A percentile compares a stretch with the other conserved stretches of the same genome.
Evolutionary conservation across 2,329 filamentous ascomycete species (phyloP).

Genomic region (Cladophialophora bantiana): DNA sequence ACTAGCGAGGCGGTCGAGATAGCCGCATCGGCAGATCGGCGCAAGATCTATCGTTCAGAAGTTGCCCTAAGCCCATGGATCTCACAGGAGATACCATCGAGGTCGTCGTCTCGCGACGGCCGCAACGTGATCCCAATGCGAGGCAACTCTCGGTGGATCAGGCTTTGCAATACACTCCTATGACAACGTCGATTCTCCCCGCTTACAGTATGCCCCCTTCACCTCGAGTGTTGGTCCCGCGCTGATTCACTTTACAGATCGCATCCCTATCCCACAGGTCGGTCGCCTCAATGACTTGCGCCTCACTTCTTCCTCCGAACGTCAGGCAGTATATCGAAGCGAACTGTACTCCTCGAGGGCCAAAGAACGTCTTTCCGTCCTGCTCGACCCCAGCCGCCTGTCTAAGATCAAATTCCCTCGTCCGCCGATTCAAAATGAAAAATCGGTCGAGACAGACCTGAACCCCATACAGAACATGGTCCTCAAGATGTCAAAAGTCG

Average conservation of each 20-base stretch:
- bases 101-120: constrained; percentile 47
- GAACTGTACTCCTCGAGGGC: constrained; percentile 27
- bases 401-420: constrained; percentile 37
- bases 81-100: constrained; percentile 43
- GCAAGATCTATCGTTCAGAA: constrained; percentile 6
- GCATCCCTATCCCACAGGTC: constrained; percentile 37
- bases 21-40: not conserved
- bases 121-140: constrained; percentile 15
- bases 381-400: constrained; percentile 32
- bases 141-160: constrained; percentile 54
- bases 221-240: not conserved
- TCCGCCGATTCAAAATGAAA: constrained; percentile 24
- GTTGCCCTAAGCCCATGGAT: constrained; percentile 4
- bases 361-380: constrained; percentile 28
- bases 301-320: constrained; percentile 30
- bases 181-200: constrained; percentile 54
- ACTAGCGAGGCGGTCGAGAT: not conserved
- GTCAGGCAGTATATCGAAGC: constrained; percentile 28
- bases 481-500: constrained; percentile 34
- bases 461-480: constrained; percentile 35
- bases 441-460: constrained; percentile 22
- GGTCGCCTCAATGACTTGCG: constrained; percentile 23
- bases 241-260: constrained; percentile 30
- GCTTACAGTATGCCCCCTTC: constrained; percentile 47
- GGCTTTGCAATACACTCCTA: constrained; percentile 57